Percentiles rank a stretch among this genome's conserved stretches.
phyloP scores from a whole-genome alignment of 768 basidiomycete species.

The Suillus subalutaceus region DNA sequence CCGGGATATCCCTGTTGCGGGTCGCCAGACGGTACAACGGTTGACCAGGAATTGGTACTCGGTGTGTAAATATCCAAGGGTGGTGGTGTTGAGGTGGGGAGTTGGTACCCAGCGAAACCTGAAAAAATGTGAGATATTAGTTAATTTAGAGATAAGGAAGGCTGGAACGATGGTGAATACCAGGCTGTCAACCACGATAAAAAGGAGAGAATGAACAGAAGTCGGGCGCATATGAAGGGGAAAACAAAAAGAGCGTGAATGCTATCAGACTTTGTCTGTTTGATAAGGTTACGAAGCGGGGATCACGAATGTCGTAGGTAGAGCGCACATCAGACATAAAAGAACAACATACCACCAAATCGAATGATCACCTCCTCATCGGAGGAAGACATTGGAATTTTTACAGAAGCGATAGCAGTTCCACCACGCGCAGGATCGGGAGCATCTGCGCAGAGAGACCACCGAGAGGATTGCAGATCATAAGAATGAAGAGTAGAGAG shows the following conservation, averaged over 20 bases:
- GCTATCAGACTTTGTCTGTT: neutral
- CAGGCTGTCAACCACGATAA: neutral
- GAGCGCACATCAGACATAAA: slow-evolving; percentile 11
- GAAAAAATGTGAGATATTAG: neutral
- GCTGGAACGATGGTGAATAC: neutral
- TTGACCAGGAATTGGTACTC: slow-evolving; percentile 24
- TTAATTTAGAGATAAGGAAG: slow-evolving; percentile 12
- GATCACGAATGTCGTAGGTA: slow-evolving; percentile 5
- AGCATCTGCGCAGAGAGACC: slow-evolving; percentile 37
- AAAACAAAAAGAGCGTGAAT: neutral
- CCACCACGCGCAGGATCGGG: slow-evolving; percentile 44
- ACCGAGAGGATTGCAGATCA: slow-evolving; percentile 29
- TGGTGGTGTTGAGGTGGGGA: slow-evolving; percentile 28
- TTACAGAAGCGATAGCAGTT: slow-evolving; percentile 38
- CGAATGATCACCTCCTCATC: slow-evolving; percentile 35
- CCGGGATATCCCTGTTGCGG: slow-evolving; percentile 33
- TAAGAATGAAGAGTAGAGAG: slow-evolving; percentile 39
- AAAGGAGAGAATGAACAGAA: neutral
- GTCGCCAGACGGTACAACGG: slow-evolving; percentile 27
- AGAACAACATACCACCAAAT: slow-evolving; percentile 35
- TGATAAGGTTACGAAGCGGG: neutral
- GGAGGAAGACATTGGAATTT: slow-evolving; percentile 13
- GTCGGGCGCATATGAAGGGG: neutral
- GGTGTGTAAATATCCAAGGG: slow-evolving; percentile 40
- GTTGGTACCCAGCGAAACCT: slow-evolving; percentile 41